A percentile compares a stretch with the other conserved stretches of the same genome.
phyloP scores from a whole-genome alignment of 2,329 filamentous ascomycete genomes.

The Aspergillus neotritici region DNA sequence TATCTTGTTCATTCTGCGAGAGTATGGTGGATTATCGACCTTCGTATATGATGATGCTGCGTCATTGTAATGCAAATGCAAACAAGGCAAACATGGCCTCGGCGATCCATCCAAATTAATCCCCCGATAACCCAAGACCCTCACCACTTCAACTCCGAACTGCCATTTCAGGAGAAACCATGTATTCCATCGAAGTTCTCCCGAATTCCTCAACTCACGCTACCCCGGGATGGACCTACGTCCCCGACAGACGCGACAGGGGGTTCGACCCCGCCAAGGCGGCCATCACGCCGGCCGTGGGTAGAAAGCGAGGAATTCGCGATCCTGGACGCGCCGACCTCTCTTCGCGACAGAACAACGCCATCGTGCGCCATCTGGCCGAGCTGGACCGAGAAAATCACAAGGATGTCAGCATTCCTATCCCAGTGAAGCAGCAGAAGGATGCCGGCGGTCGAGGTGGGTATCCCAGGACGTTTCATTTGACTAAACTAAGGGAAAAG shows the following conservation, averaged over 20 bases:
- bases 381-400: constrained; percentile 77
- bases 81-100: constrained; percentile 16
- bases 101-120: constrained; percentile 1
- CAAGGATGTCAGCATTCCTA: constrained; percentile 63
- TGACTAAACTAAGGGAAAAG: background rate
- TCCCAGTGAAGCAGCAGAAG: constrained; percentile 53
- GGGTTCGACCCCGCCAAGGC: constrained; percentile 53
- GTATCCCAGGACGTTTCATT: background rate
- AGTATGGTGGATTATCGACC: too few relatives aligned
- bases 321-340: constrained; percentile 59
- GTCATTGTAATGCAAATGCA: constrained; percentile 14
- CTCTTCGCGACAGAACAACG: constrained; percentile 74
- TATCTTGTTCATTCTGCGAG: background rate
- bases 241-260: constrained; percentile 70
- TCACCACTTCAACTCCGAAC: background rate
- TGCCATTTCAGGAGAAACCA: constrained; percentile 23
- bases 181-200: constrained; percentile 75
- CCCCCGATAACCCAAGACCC: background rate
- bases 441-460: constrained; percentile 40
- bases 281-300: constrained; percentile 47
- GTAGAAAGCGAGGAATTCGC: constrained; percentile 66
- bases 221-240: constrained; percentile 88
- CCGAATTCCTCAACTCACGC: constrained; percentile 62
- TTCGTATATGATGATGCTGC: background rate
- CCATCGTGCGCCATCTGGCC: constrained; percentile 73